Base-by-base conservation (phyloP, 768 basidiomycete species). In the Nevesoporus exiguus region DNA sequence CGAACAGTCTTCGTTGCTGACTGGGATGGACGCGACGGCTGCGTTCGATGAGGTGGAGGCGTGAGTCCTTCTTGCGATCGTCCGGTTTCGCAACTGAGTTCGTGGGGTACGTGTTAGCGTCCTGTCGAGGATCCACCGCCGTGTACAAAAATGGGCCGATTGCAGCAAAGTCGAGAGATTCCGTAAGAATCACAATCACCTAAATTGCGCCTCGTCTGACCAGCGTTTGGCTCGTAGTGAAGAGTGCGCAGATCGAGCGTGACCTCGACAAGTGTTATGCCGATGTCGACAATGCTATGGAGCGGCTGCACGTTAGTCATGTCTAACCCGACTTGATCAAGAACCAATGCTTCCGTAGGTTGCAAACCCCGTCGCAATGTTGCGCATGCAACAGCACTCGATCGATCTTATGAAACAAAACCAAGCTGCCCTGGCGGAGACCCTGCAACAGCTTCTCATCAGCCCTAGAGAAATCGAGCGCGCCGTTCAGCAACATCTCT, bases 171-270 rank as follows among this genome's bases (percentile, higher is more conserved):
- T 79, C 24, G 61, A 64, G 50, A 67, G 71, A 22, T 74, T 77
- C 48, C 47, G 81, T 80, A 51, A 63, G 76, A 54, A 19, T 34
- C 30, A 30, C 4, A 30, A n/a, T n/a, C n/a, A n/a, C n/a, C n/a
- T n/a, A n/a, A n/a, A n/a, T n/a, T n/a, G n/a, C n/a, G n/a, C 42
- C 21, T 22, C 25, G 15, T 58, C 51, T 67, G 39, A 66, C 27
- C 9, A 21, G 1, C 21, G 13, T 30, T 8, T 19, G 21, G 13
- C 7, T 44, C 25, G 5, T 34, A 83, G 82, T 77, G 29, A 80
- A 73, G 50, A 76, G 67, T 25, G 63, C 64, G 2, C 77, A 80
- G 21, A 80, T 83, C 34, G 74, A 69, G 47, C 67, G 74, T n/a
- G 75, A 75, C 7, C 71, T 83, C 34, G 74, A 76, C 39, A 65